These are phyloP conservation scores for Letharia columbiana DNA, from an alignment of 495 filamentous ascomycete species.

Conservation along the genomic window DNA sequence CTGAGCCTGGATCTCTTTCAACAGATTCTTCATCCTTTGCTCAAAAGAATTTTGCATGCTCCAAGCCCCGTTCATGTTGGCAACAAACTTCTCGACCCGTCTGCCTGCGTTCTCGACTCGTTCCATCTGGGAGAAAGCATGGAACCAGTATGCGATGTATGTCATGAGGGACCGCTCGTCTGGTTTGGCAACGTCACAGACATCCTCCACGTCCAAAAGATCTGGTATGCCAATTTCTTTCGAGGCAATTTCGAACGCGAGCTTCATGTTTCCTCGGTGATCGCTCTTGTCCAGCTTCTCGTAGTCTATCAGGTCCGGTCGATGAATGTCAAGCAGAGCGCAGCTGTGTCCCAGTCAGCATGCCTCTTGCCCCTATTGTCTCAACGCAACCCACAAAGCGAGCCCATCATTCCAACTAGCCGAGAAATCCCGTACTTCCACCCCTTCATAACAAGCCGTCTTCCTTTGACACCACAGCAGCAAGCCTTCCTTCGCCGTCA, in stretches of 20 bases:
- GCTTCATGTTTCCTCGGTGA: constrained; percentile 92
- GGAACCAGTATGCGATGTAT: constrained; percentile 99
- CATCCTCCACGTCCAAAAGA: constrained; percentile 93
- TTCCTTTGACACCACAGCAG: constrained; percentile 97
- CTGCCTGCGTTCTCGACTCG: constrained; percentile 94
- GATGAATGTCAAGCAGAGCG: constrained; percentile 91
- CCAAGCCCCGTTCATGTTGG: constrained; percentile 99
- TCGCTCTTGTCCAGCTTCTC: constrained; percentile 88
- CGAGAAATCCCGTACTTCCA: constrained; percentile 89
- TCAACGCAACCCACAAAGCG: constrained; percentile 54
- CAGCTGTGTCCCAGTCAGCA: constrained; percentile 41
- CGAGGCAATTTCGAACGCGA: constrained; percentile 90
- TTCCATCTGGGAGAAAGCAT: constrained; percentile 97
- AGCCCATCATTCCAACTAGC: constrained; percentile 94
- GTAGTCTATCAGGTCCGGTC: constrained; percentile 94
- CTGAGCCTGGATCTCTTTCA: constrained; percentile 65
- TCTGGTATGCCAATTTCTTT: constrained; percentile 97
- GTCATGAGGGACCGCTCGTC: constrained; percentile 98
- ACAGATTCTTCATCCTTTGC: constrained; percentile 70
- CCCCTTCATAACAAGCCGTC: constrained; percentile 95
- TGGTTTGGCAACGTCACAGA: constrained; percentile 90
- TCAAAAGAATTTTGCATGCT: constrained; percentile 97
- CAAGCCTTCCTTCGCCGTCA: constrained; percentile 94
- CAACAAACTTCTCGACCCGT: constrained; percentile 95
- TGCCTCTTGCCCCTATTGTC: not conserved